Evolutionary conservation across 768 basidiomycete genomes (phyloP), one percentile per base, ranked within the genome.

Genomic region (Trametes villosa): DNA sequence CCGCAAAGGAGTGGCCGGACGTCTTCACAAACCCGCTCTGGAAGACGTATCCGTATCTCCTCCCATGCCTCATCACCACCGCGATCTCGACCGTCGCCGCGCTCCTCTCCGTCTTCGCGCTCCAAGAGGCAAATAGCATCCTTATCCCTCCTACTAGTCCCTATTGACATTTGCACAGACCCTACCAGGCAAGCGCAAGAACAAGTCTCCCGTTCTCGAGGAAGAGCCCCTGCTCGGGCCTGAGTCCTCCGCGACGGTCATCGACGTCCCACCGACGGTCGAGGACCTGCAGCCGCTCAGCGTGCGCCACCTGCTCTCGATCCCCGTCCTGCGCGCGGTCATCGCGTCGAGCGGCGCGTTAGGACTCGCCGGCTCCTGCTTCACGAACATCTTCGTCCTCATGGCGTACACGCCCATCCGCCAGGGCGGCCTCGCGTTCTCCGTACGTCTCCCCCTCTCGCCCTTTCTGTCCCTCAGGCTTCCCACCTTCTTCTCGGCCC

Each of bases 371-470:
- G 70, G 74, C 4, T 81, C 82, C 0, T 78, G 80, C 12, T 90
- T 85, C 65, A 86, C 86, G 49, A 82, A 83, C n/a, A 80, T 85
- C 17, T 88, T 89, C 64, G 84, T 87, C 11, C 77, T 89, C 48
- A 86, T 86, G 65, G 85, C 84, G 54, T 90, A 86, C 67, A 84
- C 87, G 13, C 79, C 83, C n/a, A 70, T 88, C 31, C 64, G 76
- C 42, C 66, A 75, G 3, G 87, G 88, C 42, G 87, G 88, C 0
- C 74, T 89, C 1, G 77, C 78, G 5, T 82, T 87, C 63, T 79
- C 82, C n/a, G 86, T 87, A 66, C 68, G 85, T 68, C 44, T 8
- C 41, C 17, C 15, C 30, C 44, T 11, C 22, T 12, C 33, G 59
- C 46, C 22, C 26, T 9, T 26, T 4, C n/a, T 4, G 17, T 33